phyloP scores from a whole-genome alignment of 192 early-diverging fungal genomes.

The Dimargaris xerosporica region DNA sequence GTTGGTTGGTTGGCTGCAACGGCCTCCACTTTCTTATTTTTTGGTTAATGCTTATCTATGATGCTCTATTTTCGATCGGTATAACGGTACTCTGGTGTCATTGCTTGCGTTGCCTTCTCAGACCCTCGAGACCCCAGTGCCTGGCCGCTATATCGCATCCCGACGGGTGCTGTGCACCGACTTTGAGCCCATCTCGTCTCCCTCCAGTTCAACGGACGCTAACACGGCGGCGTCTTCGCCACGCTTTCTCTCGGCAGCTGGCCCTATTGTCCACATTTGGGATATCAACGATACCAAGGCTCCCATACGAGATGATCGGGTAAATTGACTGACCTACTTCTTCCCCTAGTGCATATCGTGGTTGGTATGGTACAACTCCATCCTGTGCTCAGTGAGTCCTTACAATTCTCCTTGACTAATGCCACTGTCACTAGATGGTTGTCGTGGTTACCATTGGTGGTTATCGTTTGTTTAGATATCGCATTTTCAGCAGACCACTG shows the following conservation, averaged over 20 bases:
- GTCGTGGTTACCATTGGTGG: too few relatives aligned
- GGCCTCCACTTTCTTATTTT: too few relatives aligned
- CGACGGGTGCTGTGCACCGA: slow-evolving; percentile 24
- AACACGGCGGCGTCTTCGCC: slow-evolving; percentile 9
- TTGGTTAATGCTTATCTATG: not conserved
- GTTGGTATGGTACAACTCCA: too few relatives aligned
- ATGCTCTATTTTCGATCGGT: not conserved
- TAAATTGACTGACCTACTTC: not conserved
- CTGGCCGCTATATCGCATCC: slow-evolving; percentile 25
- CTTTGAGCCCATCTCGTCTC: slow-evolving; percentile 22
- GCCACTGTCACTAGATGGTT: too few relatives aligned
- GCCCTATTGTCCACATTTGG: slow-evolving; percentile 30
- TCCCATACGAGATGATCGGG: slow-evolving; percentile 7
- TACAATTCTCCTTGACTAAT: too few relatives aligned
- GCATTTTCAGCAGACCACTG: slow-evolving; percentile 20
- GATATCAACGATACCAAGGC: slow-evolving; percentile 15
- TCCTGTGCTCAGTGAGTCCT: too few relatives aligned
- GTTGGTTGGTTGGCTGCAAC: too few relatives aligned
- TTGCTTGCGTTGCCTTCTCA: slow-evolving; percentile 15
- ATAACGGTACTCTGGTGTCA: not conserved
- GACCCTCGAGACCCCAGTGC: slow-evolving; percentile 29
- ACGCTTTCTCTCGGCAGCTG: slow-evolving; percentile 27
- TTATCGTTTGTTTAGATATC: slow-evolving; percentile 22
- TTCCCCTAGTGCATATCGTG: slow-evolving; percentile 18
- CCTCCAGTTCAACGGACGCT: slow-evolving; percentile 15